A percentile compares a stretch with the other conserved stretches of the same genome.
Conservation (phyloP, 805 yeast genomes). For the Schizosaccharomyces japonicus region DNA sequence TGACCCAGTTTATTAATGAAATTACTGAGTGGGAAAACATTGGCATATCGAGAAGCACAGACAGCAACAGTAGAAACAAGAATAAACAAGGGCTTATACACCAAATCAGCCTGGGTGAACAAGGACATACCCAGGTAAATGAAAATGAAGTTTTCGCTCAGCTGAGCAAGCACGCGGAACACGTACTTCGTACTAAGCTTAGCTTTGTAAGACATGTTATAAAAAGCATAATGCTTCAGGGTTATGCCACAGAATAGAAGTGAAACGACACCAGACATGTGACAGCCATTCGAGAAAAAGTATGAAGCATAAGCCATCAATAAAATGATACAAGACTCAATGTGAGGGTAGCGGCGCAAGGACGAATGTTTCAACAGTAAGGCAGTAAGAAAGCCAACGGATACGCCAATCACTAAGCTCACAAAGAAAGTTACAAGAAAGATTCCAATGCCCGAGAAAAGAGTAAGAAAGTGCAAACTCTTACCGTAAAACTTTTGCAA, state of each 20-base stretch:
- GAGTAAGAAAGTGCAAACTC: slow-evolving; percentile 43
- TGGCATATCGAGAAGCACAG: slow-evolving; percentile 89
- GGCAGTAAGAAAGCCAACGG: slow-evolving; percentile 74
- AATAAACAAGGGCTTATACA: slow-evolving; percentile 78
- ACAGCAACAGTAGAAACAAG: slow-evolving; percentile 67
- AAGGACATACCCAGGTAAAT: slow-evolving; percentile 81
- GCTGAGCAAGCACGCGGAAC: slow-evolving; percentile 79
- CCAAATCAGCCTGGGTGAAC: slow-evolving; percentile 87
- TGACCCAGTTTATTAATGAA: slow-evolving; percentile 59
- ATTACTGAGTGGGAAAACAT: slow-evolving; percentile 81
- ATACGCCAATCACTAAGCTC: slow-evolving; percentile 68
- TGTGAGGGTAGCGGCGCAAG: slow-evolving; percentile 82
- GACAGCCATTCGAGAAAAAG: slow-evolving; percentile 95
- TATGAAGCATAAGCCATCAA: slow-evolving; percentile 86
- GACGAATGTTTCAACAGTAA: slow-evolving; percentile 75
- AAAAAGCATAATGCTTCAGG: slow-evolving; percentile 86
- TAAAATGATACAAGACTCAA: slow-evolving; percentile 79
- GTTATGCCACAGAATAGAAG: slow-evolving; percentile 89
- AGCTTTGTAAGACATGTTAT: slow-evolving; percentile 88
- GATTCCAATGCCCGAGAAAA: slow-evolving; percentile 82
- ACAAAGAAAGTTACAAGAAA: slow-evolving; percentile 84
- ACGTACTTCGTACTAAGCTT: slow-evolving; percentile 90
- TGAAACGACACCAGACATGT: slow-evolving; percentile 73
- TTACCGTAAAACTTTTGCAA: slow-evolving; percentile 89
- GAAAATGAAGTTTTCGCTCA: slow-evolving; percentile 89